A percentile compares a stretch with the other conserved stretches of the same genome.
These are phyloP conservation scores for Ogataea corticis DNA, from an alignment of 805 yeast species.

Conservation along the genomic window DNA sequence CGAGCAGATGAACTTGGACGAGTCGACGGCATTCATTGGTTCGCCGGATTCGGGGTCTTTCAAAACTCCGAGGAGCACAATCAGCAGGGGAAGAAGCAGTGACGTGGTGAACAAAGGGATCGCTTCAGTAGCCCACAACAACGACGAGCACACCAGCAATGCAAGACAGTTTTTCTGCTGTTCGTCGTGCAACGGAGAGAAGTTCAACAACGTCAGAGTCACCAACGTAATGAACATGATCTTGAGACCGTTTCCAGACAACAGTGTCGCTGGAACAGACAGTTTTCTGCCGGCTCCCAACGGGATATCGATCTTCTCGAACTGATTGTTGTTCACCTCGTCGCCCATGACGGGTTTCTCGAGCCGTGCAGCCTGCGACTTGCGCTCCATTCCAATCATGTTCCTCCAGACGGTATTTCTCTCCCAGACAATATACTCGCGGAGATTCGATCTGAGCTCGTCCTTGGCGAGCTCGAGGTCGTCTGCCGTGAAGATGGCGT, in stretches of 20 bases:
- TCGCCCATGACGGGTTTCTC: conserved; percentile 30
- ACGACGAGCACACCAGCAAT: conserved; percentile 72
- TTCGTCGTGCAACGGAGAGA: conserved; percentile 59
- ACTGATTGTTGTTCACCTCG: conserved; percentile 17
- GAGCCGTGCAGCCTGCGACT: conserved; percentile 69
- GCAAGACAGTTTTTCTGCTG: conserved; percentile 84
- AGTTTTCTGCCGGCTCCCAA: conserved; percentile 33
- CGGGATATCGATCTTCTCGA: conserved; percentile 24
- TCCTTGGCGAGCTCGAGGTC: conserved; percentile 42
- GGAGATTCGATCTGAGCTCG: conserved; percentile 53
- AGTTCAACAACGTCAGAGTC: conserved; percentile 49
- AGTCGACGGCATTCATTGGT: conserved; percentile 62
- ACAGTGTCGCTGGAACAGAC: conserved; percentile 36
- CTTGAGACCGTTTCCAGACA: conserved; percentile 43
- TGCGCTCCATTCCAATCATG: conserved; percentile 86
- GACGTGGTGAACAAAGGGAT: conserved; percentile 92
- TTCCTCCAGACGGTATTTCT: conserved; percentile 98
- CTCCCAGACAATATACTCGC: conserved; percentile 97
- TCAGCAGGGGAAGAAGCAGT: conserved; percentile 74
- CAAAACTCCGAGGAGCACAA: conserved; percentile 70
- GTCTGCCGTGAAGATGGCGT: conserved; percentile 39
- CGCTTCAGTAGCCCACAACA: conserved; percentile 95
- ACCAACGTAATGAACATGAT: conserved; percentile 47
- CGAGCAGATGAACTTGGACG: conserved; percentile 75
- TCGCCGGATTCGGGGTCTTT: conserved; percentile 52